A percentile compares a stretch with the other conserved stretches of the same genome.
These are phyloP conservation scores for Malassezia equina DNA, from an alignment of 1,284 basidiomycete species.

Conservation along the genomic window DNA sequence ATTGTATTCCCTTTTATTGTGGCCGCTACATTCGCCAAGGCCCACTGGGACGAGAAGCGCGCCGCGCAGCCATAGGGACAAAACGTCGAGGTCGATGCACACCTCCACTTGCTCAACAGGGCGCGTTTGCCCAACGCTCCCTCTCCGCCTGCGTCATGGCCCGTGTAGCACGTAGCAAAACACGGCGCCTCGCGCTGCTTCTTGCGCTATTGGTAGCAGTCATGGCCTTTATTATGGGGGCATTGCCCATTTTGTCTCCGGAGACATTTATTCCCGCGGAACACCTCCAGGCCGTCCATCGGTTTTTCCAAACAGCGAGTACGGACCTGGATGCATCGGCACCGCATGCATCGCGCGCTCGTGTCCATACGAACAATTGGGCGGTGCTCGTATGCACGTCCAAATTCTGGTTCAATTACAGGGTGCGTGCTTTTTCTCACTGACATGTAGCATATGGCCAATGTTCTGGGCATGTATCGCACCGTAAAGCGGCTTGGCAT, in stretches of 20 bases:
- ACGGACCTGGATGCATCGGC: not conserved
- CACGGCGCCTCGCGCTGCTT: not conserved
- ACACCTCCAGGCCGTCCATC: slow-evolving; percentile 19
- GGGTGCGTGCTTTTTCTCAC: slow-evolving; percentile 53
- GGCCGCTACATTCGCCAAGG: slow-evolving; percentile 57
- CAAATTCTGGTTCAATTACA: slow-evolving; percentile 96
- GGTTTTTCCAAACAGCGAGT: slow-evolving; percentile 17
- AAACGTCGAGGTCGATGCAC: not conserved
- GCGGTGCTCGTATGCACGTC: slow-evolving; percentile 90
- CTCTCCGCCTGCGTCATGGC: not conserved
- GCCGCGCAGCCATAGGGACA: not conserved
- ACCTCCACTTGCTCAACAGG: not conserved
- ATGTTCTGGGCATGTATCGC: slow-evolving; percentile 95
- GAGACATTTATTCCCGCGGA: slow-evolving; percentile 17
- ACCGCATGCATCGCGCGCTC: not conserved
- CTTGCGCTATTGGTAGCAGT: slow-evolving; percentile 2
- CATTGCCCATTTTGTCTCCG: slow-evolving; percentile 10
- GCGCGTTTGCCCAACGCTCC: not conserved
- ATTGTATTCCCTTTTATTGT: slow-evolving; percentile 81
- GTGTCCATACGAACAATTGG: slow-evolving; percentile 73
- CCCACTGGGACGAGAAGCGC: slow-evolving; percentile 2
- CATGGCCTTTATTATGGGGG: not conserved
- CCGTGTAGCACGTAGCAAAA: not conserved
- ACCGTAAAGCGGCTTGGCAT: slow-evolving; percentile 96
- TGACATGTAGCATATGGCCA: slow-evolving; percentile 75